These are phyloP conservation scores for Alloteropsis angusta DNA, from an alignment of 202 grass and related monocot genomes.

Conservation along the genomic window DNA sequence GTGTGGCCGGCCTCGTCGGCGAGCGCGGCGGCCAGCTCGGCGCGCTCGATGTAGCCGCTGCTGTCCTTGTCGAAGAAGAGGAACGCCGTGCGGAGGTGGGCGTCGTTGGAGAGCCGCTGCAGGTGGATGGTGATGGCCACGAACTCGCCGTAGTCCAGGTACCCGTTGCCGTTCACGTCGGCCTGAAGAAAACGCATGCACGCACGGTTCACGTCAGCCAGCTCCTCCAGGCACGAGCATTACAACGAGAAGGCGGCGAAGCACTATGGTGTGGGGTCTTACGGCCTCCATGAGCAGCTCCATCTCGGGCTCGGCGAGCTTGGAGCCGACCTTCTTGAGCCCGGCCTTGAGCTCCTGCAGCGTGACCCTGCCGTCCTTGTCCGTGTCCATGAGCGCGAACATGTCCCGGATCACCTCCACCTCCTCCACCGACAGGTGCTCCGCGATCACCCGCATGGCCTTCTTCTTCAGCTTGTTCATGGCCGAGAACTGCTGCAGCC, in stretches of 20 bases:
- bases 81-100: constrained; percentile 83
- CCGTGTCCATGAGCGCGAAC: constrained; percentile 86
- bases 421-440: constrained; percentile 85
- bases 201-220: too few relatives aligned
- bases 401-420: constrained; percentile 87
- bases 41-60: constrained; percentile 74
- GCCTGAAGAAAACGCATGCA: neutral
- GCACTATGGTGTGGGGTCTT: neutral
- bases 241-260: too few relatives aligned
- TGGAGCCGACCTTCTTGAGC: constrained; percentile 71
- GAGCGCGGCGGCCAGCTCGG: constrained; percentile 69
- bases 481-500: constrained; percentile 81
- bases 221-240: too few relatives aligned
- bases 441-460: constrained; percentile 89
- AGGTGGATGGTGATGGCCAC: constrained; percentile 91
- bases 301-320: constrained; percentile 84
- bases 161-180: constrained; percentile 87
- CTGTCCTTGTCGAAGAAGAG: constrained; percentile 86
- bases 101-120: constrained; percentile 85
- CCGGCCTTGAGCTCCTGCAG: constrained; percentile 72
- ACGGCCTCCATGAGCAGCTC: constrained; percentile 96
- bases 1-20: constrained; percentile 54
- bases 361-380: constrained; percentile 63
- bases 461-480: constrained; percentile 99
- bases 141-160: constrained; percentile 92